phyloP scores from a whole-genome alignment of 225 moss, liverwort and hornwort species.

The Polytrichum formosum region DNA sequence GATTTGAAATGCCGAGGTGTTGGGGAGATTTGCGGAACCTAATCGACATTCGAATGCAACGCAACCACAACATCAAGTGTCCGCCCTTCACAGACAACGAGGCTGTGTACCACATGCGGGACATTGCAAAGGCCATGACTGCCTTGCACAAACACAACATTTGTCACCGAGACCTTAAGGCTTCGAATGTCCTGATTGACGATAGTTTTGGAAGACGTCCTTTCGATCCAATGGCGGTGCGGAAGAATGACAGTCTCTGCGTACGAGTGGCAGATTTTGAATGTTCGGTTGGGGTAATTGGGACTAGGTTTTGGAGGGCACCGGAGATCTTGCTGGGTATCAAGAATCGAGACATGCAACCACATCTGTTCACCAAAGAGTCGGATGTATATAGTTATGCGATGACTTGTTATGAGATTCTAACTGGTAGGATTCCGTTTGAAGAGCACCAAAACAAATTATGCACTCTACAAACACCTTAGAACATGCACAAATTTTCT shows the following conservation, averaged over 20 bases:
- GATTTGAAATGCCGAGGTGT: background rate
- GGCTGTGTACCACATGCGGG: background rate
- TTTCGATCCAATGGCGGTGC: slow-evolving; percentile 6
- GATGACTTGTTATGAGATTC: slow-evolving; percentile 16
- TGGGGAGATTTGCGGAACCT: background rate
- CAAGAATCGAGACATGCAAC: background rate
- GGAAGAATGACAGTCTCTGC: slow-evolving; percentile 1
- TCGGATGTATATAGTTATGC: slow-evolving; percentile 7
- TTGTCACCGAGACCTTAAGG: background rate
- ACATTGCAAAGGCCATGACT: slow-evolving; percentile 4
- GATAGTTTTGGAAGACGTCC: background rate
- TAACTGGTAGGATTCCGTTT: background rate
- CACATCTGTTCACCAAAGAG: background rate
- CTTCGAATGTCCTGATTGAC: slow-evolving; percentile 2
- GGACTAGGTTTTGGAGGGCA: slow-evolving; percentile 19
- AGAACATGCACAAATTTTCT: too few relatives aligned
- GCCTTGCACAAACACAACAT: background rate
- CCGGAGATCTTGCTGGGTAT: slow-evolving; percentile 16
- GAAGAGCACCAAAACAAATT: background rate
- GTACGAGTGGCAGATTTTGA: slow-evolving; percentile 27
- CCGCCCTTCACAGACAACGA: background rate
- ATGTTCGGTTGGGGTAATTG: slow-evolving; percentile 16
- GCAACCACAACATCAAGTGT: background rate
- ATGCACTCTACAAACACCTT: too few relatives aligned
- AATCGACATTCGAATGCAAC: background rate